Base-by-base conservation (phyloP, 1,284 basidiomycete species). In the Vanrija pseudolonga region DNA sequence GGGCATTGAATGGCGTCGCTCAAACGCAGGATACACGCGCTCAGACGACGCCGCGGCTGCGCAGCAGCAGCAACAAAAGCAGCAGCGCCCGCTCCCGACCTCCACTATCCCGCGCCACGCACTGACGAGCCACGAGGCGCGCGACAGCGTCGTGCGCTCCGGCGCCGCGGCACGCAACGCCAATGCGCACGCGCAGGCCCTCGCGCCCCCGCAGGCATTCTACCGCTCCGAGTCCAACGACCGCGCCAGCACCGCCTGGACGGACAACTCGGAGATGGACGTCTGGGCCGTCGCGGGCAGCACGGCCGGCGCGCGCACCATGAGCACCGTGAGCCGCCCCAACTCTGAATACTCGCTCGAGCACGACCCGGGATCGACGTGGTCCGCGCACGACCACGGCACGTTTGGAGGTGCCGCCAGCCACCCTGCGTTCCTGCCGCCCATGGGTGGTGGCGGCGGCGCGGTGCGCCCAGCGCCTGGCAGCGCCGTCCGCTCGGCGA, bases 251-350 rank as follows among this genome's bases (percentile, higher is more conserved):
- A 20, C 40, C 37, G 45, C 50, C 37, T 71, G 67, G 61, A 65
- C 65, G 4, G 66, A 69, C 53, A 59, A 67, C 45, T 63, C 65
- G 20, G 69, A 71, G 45, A 62, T 64, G 28, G 69, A 71, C 53
- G 63, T 67, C 63, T 57, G 39, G 20, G 58, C 49, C 11, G 47
- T 67, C 19, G 64, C 64, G 0, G 69, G 69, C 17, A 61, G 57
- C 4, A 62, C 56, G 3, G 62, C 67, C 28, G 32, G 32, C 32
- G 65, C 66, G 4, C 57, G 67, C n/a, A 71, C 69, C 4, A 44
- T 68, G 19, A 65, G 63, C 18, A 69, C 66, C 6, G 45, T 56
- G 28, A 4, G 9, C 15, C 36, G 54, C 6, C 56, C 56, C 2
- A 61, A 61, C 43, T 61, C 60, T 3, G 60, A 61, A 44, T 61